Evolutionary conservation across 306 rosid genomes (phyloP), one percentile per base, ranked within the genome.

Genomic region (Lathyrus sativus): DNA sequence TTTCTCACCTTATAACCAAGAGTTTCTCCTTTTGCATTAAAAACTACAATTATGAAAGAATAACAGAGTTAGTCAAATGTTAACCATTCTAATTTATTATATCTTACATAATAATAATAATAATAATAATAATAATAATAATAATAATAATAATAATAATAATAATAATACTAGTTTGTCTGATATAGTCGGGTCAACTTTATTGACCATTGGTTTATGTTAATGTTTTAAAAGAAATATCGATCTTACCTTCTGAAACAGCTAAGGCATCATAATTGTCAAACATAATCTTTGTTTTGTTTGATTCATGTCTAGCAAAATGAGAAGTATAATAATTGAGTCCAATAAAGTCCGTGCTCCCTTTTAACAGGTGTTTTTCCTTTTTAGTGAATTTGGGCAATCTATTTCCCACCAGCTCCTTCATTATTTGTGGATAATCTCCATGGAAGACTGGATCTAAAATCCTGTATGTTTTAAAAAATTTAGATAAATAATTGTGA

Each of bases 401-500:
- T 29, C 80, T 71, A 14, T 78, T 60, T 24, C 63, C 74, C 28
- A 82, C 78, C 14, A 70, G 2, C 5, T 54, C 5, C 22, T 35
- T 82, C 82, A 82, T 78, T 3, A 49, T 45, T 67, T 67, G 33
- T 4, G 85, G 85, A 26, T 81, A 81, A 14, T 55, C n/a, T 3
- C 82, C 80, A 38, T 15, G 17, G 9, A 69, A 61, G 26, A 81
- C 19, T 13, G 85, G 85, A 3, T 44, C 68, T 54, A 81, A 31
- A 60, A 63, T 19, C 84, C 80, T 80, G 28, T 28, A 28, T 28
- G 5, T 28, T 28, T 28, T 28, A 28, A 33, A 33, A 33, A 4
- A 6, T 2, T 1, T 6, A 33, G 38, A 1, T 33, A 33, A 33
- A 33, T 33, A 33, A 33, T 5, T 33, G 6, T 33, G 6, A 33